Evolutionary conservation across 192 early-diverging fungal genomes (phyloP).

Genomic region (Coemansia sp.): DNA sequence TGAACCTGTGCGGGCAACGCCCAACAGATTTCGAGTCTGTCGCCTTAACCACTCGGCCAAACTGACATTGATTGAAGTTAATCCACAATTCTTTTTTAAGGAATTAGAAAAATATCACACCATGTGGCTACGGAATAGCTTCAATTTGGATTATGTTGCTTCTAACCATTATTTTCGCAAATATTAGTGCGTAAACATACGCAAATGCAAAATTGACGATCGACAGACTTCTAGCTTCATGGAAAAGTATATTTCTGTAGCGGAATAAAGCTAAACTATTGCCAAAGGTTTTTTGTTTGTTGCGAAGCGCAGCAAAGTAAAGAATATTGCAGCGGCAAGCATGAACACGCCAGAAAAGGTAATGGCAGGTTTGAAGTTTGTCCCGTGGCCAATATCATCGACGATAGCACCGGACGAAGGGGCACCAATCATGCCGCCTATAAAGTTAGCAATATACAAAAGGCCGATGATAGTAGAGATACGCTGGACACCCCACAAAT

Average conservation of each 20-base stretch:
- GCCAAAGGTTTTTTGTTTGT: constrained; percentile 1
- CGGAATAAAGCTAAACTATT: too few species aligned
- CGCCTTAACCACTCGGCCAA: constrained; percentile 69
- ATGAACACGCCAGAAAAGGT: constrained; percentile 47
- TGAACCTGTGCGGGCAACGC: constrained; percentile 65
- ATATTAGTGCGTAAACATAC: too few species aligned
- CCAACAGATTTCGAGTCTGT: constrained; percentile 65
- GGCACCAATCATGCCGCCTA: constrained; percentile 52
- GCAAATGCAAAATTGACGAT: too few species aligned
- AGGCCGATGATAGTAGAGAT: constrained; percentile 60
- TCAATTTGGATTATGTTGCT: too few species aligned
- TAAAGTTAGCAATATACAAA: constrained; percentile 54
- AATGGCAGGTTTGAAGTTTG: constrained; percentile 38
- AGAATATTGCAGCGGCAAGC: constrained; percentile 24
- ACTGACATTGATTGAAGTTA: constrained; percentile 34
- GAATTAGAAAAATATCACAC: not conserved
- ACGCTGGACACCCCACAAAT: constrained; percentile 58
- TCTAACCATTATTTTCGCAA: too few species aligned
- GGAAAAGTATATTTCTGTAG: too few species aligned
- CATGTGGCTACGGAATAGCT: too few species aligned
- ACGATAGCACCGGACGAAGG: constrained; percentile 56
- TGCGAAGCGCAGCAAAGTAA: constrained; percentile 15
- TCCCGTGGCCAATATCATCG: constrained; percentile 48
- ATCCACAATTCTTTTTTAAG: not conserved
- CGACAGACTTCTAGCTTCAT: too few species aligned